Conservation (phyloP, 208 protist species). For the Trypanosoma boissoni region DNA sequence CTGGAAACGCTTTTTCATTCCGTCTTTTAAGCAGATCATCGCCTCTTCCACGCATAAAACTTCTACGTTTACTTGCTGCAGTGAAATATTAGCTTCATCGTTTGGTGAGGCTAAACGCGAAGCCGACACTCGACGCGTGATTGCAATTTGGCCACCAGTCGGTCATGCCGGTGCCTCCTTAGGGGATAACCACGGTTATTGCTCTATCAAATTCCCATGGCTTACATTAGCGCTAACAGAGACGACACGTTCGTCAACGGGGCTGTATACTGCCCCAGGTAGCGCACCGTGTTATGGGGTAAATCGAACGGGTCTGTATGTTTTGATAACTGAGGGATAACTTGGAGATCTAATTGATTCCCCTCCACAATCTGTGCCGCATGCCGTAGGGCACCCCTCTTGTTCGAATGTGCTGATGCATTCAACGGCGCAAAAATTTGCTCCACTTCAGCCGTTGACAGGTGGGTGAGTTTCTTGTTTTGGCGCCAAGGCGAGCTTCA, state of each 20-base stretch:
- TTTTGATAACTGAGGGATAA: background rate
- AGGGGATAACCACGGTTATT: background rate
- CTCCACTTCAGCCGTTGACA: background rate
- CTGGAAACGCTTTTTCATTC: background rate
- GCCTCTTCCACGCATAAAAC: background rate
- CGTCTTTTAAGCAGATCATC: background rate
- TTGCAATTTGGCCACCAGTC: background rate
- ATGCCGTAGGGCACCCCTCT: background rate
- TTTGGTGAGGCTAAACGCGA: constrained; percentile 1
- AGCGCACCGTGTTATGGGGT: background rate
- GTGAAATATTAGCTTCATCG: background rate
- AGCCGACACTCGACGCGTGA: background rate
- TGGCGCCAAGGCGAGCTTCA: background rate
- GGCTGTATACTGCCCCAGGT: background rate
- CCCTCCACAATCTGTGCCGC: background rate
- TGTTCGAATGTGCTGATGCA: background rate
- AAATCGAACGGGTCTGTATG: background rate
- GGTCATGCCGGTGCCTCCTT: background rate
- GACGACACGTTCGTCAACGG: background rate
- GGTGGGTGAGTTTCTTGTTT: background rate
- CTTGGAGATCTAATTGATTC: background rate
- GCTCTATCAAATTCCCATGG: background rate
- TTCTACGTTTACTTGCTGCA: background rate
- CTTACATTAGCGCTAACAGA: background rate
- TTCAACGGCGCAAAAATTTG: background rate